Percentiles rank a stretch among this genome's conserved stretches.
Evolutionary conservation across 805 yeast species (phyloP).

Genomic region (Cyberlindnera amylophila): DNA sequence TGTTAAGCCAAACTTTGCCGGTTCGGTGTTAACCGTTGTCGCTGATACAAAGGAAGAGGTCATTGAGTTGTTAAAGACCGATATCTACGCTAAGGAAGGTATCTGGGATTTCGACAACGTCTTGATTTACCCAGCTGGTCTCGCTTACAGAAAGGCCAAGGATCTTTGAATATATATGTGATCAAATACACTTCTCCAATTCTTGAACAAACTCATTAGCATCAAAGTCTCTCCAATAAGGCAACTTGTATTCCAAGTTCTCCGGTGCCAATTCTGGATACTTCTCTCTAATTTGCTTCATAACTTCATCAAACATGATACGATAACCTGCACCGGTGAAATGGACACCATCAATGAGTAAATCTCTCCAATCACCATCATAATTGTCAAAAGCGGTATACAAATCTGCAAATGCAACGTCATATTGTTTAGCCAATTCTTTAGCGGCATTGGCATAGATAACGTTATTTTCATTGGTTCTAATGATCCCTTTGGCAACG

Average conservation of each 20-base stretch:
- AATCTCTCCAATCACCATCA: conserved; percentile 36
- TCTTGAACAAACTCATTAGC: conserved; percentile 16
- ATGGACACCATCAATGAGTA: conserved; percentile 57
- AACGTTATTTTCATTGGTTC: conserved; percentile 43
- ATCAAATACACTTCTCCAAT: conserved; percentile 2
- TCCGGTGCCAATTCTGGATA: conserved; percentile 51
- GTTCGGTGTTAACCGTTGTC: conserved; percentile 58
- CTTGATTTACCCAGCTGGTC: conserved; percentile 51
- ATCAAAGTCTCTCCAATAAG: conserved; percentile 38
- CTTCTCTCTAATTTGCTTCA: conserved; percentile 32
- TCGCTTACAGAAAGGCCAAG: conserved; percentile 42
- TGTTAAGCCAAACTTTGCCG: conserved; percentile 52
- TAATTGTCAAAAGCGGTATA: conserved; percentile 41
- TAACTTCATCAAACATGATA: conserved; percentile 42
- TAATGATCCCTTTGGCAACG: conserved; percentile 35
- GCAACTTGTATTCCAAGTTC: conserved; percentile 33
- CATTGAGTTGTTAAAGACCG: conserved; percentile 57
- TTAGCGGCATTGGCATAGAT: conserved; percentile 49
- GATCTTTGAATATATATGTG: conserved; percentile 17
- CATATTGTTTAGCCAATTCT: conserved; percentile 40
- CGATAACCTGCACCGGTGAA: conserved; percentile 52
- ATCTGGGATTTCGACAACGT: conserved; percentile 73
- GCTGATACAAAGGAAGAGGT: conserved; percentile 68
- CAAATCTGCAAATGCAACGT: conserved; percentile 57
- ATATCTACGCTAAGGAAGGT: conserved; percentile 59